Percentiles rank a stretch among this genome's conserved stretches.
Conservation (phyloP, 129 eudicot genomes). For the Flaveria linearis region DNA sequence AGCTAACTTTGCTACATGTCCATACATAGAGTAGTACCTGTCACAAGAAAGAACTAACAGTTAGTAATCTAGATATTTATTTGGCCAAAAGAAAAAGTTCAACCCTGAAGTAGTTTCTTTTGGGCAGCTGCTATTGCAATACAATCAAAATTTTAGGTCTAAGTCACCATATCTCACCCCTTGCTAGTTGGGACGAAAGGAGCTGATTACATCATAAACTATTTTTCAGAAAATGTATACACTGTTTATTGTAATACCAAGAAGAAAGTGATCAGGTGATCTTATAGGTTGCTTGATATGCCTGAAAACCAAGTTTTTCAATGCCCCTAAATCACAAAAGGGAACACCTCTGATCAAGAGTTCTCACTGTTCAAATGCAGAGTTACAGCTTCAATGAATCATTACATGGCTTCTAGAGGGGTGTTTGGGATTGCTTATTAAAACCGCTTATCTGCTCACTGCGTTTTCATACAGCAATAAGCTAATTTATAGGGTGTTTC, state of each 20-base stretch:
- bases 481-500: background rate
- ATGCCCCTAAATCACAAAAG: background rate
- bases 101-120: background rate
- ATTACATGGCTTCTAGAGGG: background rate
- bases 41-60: conserved; percentile 19
- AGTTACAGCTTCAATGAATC: background rate
- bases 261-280: conserved; percentile 5
- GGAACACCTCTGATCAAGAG: conserved; percentile 9
- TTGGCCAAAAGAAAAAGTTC: background rate
- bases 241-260: background rate
- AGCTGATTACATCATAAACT: background rate
- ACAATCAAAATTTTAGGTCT: background rate
- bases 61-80: conserved; percentile 17
- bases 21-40: conserved; percentile 89
- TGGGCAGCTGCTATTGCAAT: conserved; percentile 7
- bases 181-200: conserved; percentile 4
- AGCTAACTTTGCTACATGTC: conserved; percentile 87
- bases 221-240: background rate
- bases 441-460: background rate
- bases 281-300: background rate
- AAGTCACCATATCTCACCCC: background rate
- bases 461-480: background rate
- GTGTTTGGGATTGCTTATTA: background rate
- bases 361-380: background rate
- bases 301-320: background rate